Evolutionary conservation across 208 protist genomes (phyloP).

Genomic region (Wallacemonas sp.): DNA sequence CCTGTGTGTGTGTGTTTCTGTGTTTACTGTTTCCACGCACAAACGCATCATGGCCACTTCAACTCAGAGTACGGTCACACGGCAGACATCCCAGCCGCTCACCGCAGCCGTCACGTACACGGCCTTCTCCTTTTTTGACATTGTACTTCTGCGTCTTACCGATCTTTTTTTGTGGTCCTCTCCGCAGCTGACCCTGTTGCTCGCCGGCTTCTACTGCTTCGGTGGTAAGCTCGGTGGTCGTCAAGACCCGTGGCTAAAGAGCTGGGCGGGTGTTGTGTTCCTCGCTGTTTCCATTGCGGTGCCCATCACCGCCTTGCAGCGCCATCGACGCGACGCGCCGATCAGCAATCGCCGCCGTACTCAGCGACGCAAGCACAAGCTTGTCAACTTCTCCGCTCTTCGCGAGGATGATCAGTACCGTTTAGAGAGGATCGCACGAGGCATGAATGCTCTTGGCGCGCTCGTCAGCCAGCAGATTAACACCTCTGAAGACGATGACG

Average conservation of each 20-base stretch:
- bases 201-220: conserved; percentile 17
- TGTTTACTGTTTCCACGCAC: too few relatives aligned
- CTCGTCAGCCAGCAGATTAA: too few relatives aligned
- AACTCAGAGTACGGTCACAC: too few relatives aligned
- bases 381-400: background rate
- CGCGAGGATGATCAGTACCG: conserved; percentile 15
- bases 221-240: background rate
- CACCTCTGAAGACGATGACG: too few relatives aligned
- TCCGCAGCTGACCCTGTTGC: conserved; percentile 28
- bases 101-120: background rate
- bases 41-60: too few relatives aligned
- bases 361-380: background rate
- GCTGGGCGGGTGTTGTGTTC: conserved; percentile 22
- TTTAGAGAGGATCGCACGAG: background rate
- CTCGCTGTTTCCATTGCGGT: conserved; percentile 9
- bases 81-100: too few relatives aligned
- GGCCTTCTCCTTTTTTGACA: conserved; percentile 24
- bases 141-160: conserved; percentile 26
- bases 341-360: background rate
- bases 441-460: too few relatives aligned
- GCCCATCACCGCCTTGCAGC: conserved; percentile 5
- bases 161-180: conserved; percentile 32
- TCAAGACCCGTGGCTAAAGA: background rate
- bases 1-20: too few relatives aligned
- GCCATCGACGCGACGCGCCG: background rate